These are phyloP conservation scores for Euphrasia arctica DNA, from an alignment of 305 asterid genomes.

Conservation along the genomic window DNA sequence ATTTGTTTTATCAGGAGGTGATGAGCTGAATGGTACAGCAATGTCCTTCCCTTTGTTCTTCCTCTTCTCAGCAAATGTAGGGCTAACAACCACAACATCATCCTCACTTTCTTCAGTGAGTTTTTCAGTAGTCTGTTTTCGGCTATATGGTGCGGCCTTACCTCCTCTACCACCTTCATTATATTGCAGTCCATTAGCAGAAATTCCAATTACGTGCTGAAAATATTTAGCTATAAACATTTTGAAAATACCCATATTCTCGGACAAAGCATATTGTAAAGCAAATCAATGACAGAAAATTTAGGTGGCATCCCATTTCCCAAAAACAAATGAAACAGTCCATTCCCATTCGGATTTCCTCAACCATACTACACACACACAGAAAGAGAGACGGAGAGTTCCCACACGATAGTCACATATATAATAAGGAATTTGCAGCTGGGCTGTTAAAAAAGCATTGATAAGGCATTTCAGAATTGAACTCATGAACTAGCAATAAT, in stretches of 20 bases:
- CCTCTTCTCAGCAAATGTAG: conserved; percentile 29
- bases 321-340: neutral
- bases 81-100: conserved; percentile 19
- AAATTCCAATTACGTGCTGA: conserved; percentile 13
- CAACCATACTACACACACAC: neutral
- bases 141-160: conserved; percentile 19
- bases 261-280: neutral
- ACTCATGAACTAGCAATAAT: conserved; percentile 21
- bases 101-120: conserved; percentile 27
- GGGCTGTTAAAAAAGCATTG: neutral
- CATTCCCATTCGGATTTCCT: neutral
- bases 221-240: conserved; percentile 10
- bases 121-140: conserved; percentile 23
- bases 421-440: neutral
- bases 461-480: conserved; percentile 4
- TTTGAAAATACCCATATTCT: conserved; percentile 8
- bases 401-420: neutral
- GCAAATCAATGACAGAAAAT: conserved; percentile 8
- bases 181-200: conserved; percentile 17
- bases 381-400: neutral
- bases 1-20: conserved; percentile 24
- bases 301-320: neutral
- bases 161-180: conserved; percentile 31
- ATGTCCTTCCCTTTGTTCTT: conserved; percentile 38
- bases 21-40: conserved; percentile 26